These are phyloP conservation scores for Linum usitatissimum DNA, from an alignment of 345 rosid species.

Conservation along the genomic window DNA sequence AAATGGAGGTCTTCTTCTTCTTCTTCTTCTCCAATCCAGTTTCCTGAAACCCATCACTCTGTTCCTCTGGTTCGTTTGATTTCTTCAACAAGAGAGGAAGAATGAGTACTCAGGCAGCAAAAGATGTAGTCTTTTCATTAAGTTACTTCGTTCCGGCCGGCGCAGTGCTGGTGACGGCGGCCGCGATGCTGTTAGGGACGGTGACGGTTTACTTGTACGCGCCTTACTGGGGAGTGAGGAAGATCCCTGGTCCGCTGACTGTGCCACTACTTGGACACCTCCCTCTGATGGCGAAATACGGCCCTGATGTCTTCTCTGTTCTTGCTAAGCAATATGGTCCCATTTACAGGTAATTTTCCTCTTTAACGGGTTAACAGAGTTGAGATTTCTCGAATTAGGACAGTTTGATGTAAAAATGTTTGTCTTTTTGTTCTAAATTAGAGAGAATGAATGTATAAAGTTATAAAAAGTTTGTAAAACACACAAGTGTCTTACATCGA, in stretches of 20 bases:
- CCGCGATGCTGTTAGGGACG: background rate
- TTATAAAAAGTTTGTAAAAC: too few relatives aligned
- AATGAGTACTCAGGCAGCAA: background rate
- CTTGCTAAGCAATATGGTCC: conserved; percentile 80
- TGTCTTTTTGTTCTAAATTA: too few relatives aligned
- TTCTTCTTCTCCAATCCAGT: too few relatives aligned
- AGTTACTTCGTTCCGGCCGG: background rate
- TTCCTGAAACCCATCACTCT: too few relatives aligned
- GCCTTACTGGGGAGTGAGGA: background rate
- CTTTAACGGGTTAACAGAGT: background rate
- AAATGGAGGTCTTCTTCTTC: too few relatives aligned
- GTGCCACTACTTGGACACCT: conserved; percentile 43
- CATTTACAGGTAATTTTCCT: conserved; percentile 58
- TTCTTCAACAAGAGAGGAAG: too few relatives aligned
- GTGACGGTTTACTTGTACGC: background rate
- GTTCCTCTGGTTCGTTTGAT: too few relatives aligned
- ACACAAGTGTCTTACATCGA: too few relatives aligned
- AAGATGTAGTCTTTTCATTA: background rate
- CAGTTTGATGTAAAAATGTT: too few relatives aligned
- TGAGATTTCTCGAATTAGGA: too few relatives aligned
- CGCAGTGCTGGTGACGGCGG: background rate
- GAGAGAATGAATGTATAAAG: too few relatives aligned
- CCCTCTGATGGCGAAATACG: conserved; percentile 71
- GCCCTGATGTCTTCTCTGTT: conserved; percentile 70
- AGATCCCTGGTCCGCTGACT: background rate